Base-by-base conservation (phyloP, 2,329 filamentous ascomycete genomes). In the Diaporthe ilicicola region DNA sequence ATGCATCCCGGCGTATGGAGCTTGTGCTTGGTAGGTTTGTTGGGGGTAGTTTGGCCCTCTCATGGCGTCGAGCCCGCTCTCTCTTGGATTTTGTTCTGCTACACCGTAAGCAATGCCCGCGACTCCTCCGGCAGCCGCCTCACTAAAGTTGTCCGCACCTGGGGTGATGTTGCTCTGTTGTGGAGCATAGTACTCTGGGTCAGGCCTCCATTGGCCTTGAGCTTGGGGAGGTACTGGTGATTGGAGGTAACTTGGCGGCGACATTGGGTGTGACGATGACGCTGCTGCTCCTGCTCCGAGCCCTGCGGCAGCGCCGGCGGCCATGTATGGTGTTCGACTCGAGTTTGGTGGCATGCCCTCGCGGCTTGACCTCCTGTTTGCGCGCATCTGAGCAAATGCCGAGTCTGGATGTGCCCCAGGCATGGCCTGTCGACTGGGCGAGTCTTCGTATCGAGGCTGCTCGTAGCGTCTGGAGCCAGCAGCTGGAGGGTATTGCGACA, bases 71-170 rank as follows among this genome's bases (percentile, higher is more conserved):
- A 91, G 75, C 29, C 90, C 91, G 79, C 90, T 91, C 75, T 92
- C 87, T 73, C 90, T 84, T 73, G 89, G 85, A 80, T 91, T 89
- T 65, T 85, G 86, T 75, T 91, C 90, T 62, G 91, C 91, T 61
- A 92, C 88, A 69, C 84, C 88, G 76, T 90, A 85, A 48, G 92
- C 91, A 72, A 93, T 89, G 68, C 90, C 91, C 37, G 90, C 85
- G 80, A 94, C 90, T 69, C 90, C 91, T 75, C 90, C 91, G 27
- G 86, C 85, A 19, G 91, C 89, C 48, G 84, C 80, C 62, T 89
- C 84, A 72, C 91, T 86, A 74, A 91, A 89, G 78, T 93, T 93
- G 81, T 94, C 91, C 72, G 89, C 86, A 42, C 89, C 91, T 2
- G 90, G 89, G 1, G 90, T 92, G 69, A 84, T 81, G 76, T 82